A percentile compares a stretch with the other conserved stretches of the same genome.
phyloP scores from a whole-genome alignment of 495 filamentous ascomycete species.

The Tuber borchii region DNA sequence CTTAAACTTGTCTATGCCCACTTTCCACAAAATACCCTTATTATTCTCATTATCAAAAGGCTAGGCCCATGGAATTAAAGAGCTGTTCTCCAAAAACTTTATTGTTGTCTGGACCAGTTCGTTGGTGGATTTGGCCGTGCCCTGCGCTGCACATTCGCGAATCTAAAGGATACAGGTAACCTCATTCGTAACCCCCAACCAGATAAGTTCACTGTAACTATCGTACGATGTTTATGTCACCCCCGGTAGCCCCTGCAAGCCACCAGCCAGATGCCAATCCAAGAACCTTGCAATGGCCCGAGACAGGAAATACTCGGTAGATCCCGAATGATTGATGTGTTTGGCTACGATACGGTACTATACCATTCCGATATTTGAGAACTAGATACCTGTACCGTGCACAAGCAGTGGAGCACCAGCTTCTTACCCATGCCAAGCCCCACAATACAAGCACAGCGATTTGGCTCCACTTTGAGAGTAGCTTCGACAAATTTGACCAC shows the following conservation, averaged over 20 bases:
- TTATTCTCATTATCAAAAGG: not conserved
- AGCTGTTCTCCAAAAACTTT: not conserved
- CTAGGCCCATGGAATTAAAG: not conserved
- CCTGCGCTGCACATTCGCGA: not conserved
- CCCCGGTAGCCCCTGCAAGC: not conserved
- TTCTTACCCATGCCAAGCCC: slow-evolving; percentile 2
- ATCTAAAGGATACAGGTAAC: not conserved
- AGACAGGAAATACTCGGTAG: not conserved
- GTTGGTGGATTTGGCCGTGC: not conserved
- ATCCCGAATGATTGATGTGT: not conserved
- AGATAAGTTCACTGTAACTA: not conserved
- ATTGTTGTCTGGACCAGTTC: not conserved
- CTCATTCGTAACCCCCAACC: not conserved
- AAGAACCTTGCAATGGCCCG: not conserved
- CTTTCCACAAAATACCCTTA: not conserved
- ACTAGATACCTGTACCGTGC: too few species aligned
- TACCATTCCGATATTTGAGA: too few species aligned
- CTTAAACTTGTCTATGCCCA: not conserved
- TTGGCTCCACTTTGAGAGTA: not conserved
- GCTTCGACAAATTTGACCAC: not conserved
- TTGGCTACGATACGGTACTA: too few species aligned
- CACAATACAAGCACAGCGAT: not conserved
- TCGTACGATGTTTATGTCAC: slow-evolving; percentile 5
- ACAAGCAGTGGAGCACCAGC: not conserved
- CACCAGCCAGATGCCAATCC: not conserved